Evolutionary conservation across 1,139 yeast genomes (phyloP).

Genomic region (Arxiozyma heterogenica): DNA sequence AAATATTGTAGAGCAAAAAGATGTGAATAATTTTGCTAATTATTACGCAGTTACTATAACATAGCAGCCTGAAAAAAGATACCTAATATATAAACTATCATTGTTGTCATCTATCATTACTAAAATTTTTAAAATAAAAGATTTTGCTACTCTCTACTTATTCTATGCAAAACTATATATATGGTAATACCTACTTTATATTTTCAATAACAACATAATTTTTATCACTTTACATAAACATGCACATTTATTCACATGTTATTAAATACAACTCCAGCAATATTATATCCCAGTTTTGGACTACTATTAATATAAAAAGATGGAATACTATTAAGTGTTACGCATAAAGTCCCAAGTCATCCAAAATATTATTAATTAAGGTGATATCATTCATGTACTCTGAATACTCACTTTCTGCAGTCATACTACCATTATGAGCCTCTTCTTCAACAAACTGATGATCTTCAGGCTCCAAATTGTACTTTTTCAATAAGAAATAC

Average conservation of each 20-base stretch:
- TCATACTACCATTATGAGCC: slow-evolving; percentile 7
- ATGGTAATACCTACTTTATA: too few species aligned
- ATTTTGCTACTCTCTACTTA: too few species aligned
- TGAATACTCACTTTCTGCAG: slow-evolving; percentile 12
- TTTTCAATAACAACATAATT: too few species aligned
- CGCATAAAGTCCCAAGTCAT: slow-evolving; percentile 1
- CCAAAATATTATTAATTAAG: slow-evolving; percentile 10
- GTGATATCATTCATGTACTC: slow-evolving; percentile 17
- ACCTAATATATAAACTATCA: too few species aligned
- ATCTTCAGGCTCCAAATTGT: slow-evolving; percentile 32
- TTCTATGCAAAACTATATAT: too few species aligned
- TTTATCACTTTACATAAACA: too few species aligned
- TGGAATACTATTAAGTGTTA: neutral
- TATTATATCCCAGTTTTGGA: neutral
- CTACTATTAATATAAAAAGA: neutral
- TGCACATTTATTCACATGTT: neutral
- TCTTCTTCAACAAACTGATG: slow-evolving; percentile 6
- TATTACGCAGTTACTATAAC: too few species aligned
- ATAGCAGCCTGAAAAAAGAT: neutral
- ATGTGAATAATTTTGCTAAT: too few species aligned
- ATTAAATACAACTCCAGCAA: neutral
- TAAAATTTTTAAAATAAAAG: too few species aligned
- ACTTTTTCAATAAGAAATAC: slow-evolving; percentile 41
- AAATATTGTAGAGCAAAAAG: too few species aligned
- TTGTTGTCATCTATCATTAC: neutral